phyloP scores from a whole-genome alignment of 1,139 yeast species.

The Debaryomycetaceae sp. region DNA sequence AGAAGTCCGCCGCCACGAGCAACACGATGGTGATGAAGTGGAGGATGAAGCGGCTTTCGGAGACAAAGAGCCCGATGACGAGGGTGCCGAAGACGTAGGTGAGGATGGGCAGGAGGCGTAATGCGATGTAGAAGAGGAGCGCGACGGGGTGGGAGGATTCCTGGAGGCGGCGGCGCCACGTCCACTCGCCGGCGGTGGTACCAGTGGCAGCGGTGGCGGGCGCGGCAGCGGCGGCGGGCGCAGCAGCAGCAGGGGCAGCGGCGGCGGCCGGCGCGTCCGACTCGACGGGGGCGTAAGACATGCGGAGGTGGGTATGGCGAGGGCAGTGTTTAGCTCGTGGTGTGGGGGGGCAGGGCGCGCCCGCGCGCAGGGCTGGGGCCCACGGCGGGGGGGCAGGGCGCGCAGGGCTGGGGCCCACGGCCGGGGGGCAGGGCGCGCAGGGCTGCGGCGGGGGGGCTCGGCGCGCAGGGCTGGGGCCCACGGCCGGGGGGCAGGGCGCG shows the following conservation, averaged over 20 bases:
- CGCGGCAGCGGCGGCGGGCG: not conserved
- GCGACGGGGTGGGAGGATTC: constrained; percentile 85
- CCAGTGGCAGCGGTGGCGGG: constrained; percentile 3
- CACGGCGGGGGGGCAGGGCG: too few relatives aligned
- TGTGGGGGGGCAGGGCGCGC: too few relatives aligned
- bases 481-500: too few relatives aligned
- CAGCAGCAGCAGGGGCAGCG: constrained; percentile 3
- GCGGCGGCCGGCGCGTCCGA: constrained; percentile 18
- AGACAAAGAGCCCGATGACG: constrained; percentile 41
- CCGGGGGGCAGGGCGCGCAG: too few relatives aligned
- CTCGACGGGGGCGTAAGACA: constrained; percentile 26
- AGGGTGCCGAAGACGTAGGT: constrained; percentile 69
- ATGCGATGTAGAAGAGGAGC: constrained; percentile 55
- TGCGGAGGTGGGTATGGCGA: constrained; percentile 9
- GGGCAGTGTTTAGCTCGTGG: too few relatives aligned
- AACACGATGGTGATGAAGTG: constrained; percentile 76
- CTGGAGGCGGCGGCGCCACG: constrained; percentile 24
- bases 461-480: too few relatives aligned
- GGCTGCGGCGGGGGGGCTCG: too few relatives aligned
- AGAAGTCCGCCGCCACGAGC: constrained; percentile 81
- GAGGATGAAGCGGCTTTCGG: constrained; percentile 57
- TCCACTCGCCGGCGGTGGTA: constrained; percentile 12
- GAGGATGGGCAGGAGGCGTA: constrained; percentile 60
- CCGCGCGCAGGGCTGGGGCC: too few relatives aligned
- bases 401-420: too few relatives aligned